These are phyloP conservation scores for Pseudogymnoascus sp. DNA, from an alignment of 2,329 filamentous ascomycete species.

Conservation along the genomic window DNA sequence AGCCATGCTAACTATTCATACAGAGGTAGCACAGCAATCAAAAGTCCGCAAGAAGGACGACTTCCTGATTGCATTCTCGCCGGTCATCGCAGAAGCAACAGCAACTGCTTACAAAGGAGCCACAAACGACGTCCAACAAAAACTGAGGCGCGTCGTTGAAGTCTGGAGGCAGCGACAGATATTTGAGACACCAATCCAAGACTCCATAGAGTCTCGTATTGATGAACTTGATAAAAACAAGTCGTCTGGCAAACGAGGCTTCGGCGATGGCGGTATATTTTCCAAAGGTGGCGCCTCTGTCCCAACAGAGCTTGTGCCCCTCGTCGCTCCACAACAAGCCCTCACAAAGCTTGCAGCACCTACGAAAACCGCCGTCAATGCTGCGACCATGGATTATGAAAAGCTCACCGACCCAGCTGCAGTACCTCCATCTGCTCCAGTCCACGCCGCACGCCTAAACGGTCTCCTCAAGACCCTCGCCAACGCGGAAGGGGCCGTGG, in stretches of 20 bases:
- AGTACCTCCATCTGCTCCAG: constrained; percentile 70
- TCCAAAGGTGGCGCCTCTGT: constrained; percentile 50
- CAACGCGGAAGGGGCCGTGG: constrained; percentile 80
- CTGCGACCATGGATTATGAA: constrained; percentile 74
- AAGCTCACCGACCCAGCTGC: constrained; percentile 70
- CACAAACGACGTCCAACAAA: constrained; percentile 76
- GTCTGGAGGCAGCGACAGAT: constrained; percentile 87
- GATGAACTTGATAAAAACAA: constrained; percentile 61
- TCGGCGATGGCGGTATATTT: constrained; percentile 65
- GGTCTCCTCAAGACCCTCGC: constrained; percentile 85
- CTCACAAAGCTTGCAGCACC: constrained; percentile 66
- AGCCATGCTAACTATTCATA: constrained; percentile 20
- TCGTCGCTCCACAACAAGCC: constrained; percentile 68
- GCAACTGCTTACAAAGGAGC: constrained; percentile 86
- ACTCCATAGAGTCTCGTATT: constrained; percentile 71
- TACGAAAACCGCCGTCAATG: constrained; percentile 59
- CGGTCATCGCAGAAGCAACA: constrained; percentile 86
- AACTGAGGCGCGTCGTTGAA: constrained; percentile 82
- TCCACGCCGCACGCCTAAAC: constrained; percentile 84
- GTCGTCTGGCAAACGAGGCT: constrained; percentile 44
- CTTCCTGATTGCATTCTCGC: constrained; percentile 85
- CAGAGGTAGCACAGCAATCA: constrained; percentile 93
- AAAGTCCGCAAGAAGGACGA: constrained; percentile 89
- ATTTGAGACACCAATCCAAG: constrained; percentile 74
- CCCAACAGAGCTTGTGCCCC: constrained; percentile 68